These are phyloP conservation scores for Meyerozyma guilliermondii DNA, from an alignment of 1,139 yeast genomes.

Conservation along the genomic window DNA sequence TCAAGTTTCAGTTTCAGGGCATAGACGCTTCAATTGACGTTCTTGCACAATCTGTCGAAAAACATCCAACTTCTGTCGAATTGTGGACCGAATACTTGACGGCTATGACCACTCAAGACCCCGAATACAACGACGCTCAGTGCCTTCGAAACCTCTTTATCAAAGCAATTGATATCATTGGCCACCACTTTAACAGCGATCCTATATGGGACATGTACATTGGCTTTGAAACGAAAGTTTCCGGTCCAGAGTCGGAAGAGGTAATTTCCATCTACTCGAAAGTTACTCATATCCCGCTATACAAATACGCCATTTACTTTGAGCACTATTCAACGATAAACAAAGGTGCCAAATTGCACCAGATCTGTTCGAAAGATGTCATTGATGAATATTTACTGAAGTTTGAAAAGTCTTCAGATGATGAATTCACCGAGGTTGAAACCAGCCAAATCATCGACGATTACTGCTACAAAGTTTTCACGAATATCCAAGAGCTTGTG, in stretches of 20 bases:
- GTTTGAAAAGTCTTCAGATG: conserved; percentile 18
- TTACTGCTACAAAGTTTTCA: conserved; percentile 37
- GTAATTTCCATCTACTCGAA: conserved; percentile 35
- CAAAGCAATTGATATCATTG: conserved; percentile 38
- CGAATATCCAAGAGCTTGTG: conserved; percentile 45
- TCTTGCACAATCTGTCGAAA: conserved; percentile 41
- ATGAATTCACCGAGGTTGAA: conserved; percentile 25
- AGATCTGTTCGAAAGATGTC: conserved; percentile 22
- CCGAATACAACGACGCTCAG: conserved; percentile 9
- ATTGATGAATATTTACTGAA: conserved; percentile 16
- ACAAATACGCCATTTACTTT: conserved; percentile 65
- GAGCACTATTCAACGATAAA: conserved; percentile 43
- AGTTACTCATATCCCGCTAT: conserved; percentile 52
- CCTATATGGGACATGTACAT: conserved; percentile 62
- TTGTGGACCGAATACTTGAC: conserved; percentile 63
- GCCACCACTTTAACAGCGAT: conserved; percentile 56
- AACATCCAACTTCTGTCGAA: conserved; percentile 54
- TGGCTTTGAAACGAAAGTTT: conserved; percentile 35
- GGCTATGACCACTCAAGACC: conserved; percentile 35
- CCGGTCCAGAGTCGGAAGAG: conserved; percentile 10
- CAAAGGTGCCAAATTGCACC: conserved; percentile 27
- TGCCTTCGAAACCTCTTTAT: conserved; percentile 10
- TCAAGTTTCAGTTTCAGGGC: conserved; percentile 54
- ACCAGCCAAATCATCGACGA: conserved; percentile 37
- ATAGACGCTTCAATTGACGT: conserved; percentile 42